A percentile compares a stretch with the other conserved stretches of the same genome.
Conservation (phyloP, 169 alveolate genomes). For the Haemoproteus tartakovskyi region DNA sequence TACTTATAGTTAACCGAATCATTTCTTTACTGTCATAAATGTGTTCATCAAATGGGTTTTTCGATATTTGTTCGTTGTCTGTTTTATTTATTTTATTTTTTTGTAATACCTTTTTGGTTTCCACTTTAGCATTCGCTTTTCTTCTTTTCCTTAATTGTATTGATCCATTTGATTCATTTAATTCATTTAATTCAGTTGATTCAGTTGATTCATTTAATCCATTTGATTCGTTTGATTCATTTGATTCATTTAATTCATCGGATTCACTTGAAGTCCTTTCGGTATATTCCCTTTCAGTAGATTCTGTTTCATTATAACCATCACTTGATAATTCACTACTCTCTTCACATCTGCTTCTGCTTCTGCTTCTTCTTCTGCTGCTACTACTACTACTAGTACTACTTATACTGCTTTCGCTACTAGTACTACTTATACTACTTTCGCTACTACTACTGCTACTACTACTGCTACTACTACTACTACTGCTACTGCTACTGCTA, state of each 20-base stretch:
- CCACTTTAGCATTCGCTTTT: background rate
- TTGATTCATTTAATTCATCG: no score
- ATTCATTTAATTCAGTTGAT: background rate
- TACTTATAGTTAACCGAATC: constrained; percentile 53
- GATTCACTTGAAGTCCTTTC: background rate
- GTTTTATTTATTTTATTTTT: no score
- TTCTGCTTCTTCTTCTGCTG: background rate
- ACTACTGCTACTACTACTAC: background rate
- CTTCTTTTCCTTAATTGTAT: background rate
- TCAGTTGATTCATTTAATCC: background rate
- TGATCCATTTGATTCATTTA: background rate
- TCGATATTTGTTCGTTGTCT: background rate
- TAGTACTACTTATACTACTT: background rate
- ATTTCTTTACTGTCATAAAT: constrained; percentile 64
- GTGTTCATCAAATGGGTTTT: constrained; percentile 52
- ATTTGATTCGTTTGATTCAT: no score
- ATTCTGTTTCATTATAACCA: background rate
- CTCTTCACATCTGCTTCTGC: background rate
- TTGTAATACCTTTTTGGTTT: background rate
- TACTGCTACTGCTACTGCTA: background rate
- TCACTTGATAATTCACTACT: background rate
- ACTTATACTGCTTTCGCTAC: background rate
- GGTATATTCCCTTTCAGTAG: constrained; percentile 2
- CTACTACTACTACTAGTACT: background rate
- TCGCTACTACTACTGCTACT: background rate